phyloP scores from a whole-genome alignment of 2,329 filamentous ascomycete species.

The Balansia obtecta region DNA sequence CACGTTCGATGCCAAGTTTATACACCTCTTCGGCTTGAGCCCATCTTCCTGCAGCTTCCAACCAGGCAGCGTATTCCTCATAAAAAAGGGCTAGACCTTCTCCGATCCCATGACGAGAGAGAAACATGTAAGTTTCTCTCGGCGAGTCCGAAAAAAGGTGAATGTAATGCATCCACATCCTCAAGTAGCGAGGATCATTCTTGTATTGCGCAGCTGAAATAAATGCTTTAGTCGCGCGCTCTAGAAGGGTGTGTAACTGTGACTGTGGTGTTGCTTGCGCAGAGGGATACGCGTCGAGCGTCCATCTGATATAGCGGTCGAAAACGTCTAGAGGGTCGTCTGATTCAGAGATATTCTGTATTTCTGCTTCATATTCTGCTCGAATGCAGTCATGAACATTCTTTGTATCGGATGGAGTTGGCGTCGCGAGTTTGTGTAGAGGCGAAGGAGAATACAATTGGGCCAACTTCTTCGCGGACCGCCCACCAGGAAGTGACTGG shows the following conservation, averaged over 20 bases:
- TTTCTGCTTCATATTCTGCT: slow-evolving; percentile 74
- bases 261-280: slow-evolving; percentile 85
- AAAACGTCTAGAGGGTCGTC: slow-evolving; percentile 94
- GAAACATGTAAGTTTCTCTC: slow-evolving; percentile 81
- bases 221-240: slow-evolving; percentile 86
- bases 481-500: slow-evolving; percentile 72
- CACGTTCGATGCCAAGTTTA: slow-evolving; percentile 74
- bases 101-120: slow-evolving; percentile 79
- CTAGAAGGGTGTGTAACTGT: slow-evolving; percentile 77
- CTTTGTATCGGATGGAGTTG: slow-evolving; percentile 59
- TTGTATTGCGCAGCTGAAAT: slow-evolving; percentile 78
- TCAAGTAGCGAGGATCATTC: slow-evolving; percentile 88
- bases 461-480: slow-evolving; percentile 81
- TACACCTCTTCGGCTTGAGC: slow-evolving; percentile 91
- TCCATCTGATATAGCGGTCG: slow-evolving; percentile 96
- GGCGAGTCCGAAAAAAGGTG: slow-evolving; percentile 86
- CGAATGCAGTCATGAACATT: slow-evolving; percentile 70
- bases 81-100: slow-evolving; percentile 85
- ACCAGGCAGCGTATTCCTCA: slow-evolving; percentile 90
- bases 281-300: slow-evolving; percentile 84
- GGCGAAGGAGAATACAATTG: slow-evolving; percentile 63
- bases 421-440: slow-evolving; percentile 43
- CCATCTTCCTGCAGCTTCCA: slow-evolving; percentile 76
- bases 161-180: slow-evolving; percentile 90
- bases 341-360: slow-evolving; percentile 66